Evolutionary conservation across 2,329 filamentous ascomycete species (phyloP).

Genomic region (Colletotrichum lindemuthianum): DNA sequence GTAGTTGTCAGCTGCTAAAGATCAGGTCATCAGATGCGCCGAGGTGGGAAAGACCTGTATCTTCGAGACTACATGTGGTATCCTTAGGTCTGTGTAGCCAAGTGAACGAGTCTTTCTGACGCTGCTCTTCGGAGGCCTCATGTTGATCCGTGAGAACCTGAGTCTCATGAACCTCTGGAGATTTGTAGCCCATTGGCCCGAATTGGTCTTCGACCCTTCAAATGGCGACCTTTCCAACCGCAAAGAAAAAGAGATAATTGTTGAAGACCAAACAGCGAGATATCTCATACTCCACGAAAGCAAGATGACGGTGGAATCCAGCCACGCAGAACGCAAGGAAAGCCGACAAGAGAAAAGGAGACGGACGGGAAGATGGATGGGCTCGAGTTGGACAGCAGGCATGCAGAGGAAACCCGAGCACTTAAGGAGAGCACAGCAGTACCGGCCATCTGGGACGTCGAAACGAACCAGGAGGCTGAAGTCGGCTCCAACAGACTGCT

Average conservation of each 20-base stretch:
- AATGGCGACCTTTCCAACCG: too few relatives aligned
- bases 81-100: constrained; percentile 5
- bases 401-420: not conserved
- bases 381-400: not conserved
- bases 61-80: constrained; percentile 19
- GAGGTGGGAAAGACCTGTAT: too few relatives aligned
- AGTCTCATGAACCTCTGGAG: not conserved
- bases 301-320: not conserved
- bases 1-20: too few relatives aligned
- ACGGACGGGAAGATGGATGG: not conserved
- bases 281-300: not conserved
- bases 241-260: too few relatives aligned
- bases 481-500: constrained; percentile 22
- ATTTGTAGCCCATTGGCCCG: constrained; percentile 21
- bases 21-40: too few relatives aligned
- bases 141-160: not conserved
- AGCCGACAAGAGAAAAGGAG: not conserved
- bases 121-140: not conserved
- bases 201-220: too few relatives aligned
- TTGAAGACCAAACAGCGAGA: too few relatives aligned
- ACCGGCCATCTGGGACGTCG: constrained; percentile 15
- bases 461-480: constrained; percentile 19
- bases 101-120: constrained; percentile 2
- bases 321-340: constrained; percentile 11
- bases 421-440: constrained; percentile 7